phyloP scores from a whole-genome alignment of 2,329 filamentous ascomycete genomes.

The Aspergillus tubingensis region DNA sequence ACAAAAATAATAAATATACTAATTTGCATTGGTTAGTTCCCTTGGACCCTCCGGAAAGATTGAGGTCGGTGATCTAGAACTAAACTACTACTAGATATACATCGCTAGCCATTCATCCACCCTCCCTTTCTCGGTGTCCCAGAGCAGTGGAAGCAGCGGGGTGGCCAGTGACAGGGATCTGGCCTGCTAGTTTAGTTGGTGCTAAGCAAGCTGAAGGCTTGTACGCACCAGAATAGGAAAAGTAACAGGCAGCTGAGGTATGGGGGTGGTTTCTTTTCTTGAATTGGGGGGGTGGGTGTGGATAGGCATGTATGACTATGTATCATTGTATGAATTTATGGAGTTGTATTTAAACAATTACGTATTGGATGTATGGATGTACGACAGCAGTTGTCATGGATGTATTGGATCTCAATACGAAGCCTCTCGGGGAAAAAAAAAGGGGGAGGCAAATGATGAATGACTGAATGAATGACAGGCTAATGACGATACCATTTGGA shows the following conservation, averaged over 20 bases:
- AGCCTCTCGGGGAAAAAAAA: conserved; percentile 10
- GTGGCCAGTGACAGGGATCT: conserved; percentile 24
- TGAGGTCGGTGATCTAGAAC: conserved; percentile 32
- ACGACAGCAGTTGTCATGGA: not conserved
- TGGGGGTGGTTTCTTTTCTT: not conserved
- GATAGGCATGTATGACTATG: not conserved
- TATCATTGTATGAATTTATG: not conserved
- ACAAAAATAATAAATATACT: conserved; percentile 1
- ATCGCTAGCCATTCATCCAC: conserved; percentile 14
- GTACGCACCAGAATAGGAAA: conserved; percentile 9
- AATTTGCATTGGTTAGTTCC: not conserved
- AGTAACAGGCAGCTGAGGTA: not conserved
- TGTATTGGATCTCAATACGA: conserved; percentile 2
- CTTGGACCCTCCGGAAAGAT: conserved; percentile 8
- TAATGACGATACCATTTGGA: not conserved
- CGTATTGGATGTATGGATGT: conserved; percentile 8
- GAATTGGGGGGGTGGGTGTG: not conserved
- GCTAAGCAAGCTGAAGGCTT: conserved; percentile 19
- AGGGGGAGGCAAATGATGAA: conserved; percentile 6
- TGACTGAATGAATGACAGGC: not conserved
- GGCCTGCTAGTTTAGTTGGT: conserved; percentile 12
- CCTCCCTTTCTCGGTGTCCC: conserved; percentile 21
- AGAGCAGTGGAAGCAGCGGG: conserved; percentile 32
- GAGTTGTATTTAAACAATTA: not conserved
- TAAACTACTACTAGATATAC: conserved; percentile 24